Base-by-base conservation (phyloP, 805 yeast species). In the Candida corydali region DNA sequence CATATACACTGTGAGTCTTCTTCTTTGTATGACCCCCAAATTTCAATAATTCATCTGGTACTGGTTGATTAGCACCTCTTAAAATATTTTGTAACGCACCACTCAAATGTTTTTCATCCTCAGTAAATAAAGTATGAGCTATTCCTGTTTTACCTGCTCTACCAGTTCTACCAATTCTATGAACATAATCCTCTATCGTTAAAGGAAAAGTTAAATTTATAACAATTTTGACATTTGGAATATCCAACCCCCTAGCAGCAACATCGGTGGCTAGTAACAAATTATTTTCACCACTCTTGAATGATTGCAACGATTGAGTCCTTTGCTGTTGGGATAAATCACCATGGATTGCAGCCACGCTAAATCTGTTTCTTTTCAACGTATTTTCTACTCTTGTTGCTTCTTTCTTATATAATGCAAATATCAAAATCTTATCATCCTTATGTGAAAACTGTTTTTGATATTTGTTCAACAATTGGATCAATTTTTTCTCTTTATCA, bases 11-110 rank as follows among this genome's bases (percentile, higher is more conserved):
- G 57, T 93, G 98, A 46, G 87, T 89, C 71, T 93, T 93, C 82
- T 89, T 91, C 66, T 93, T 93, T 8, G 98, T 93, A 64, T 93
- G 98, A 5, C 96, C 88, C 33, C 99, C 99, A 51, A 91, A 93
- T 61, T 89, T 91, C 57, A 86, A 73, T 55, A 93, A 70, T 39
- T 88, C 98, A 36, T 86, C 96, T 7, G 99, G 99, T 41, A 93
- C 98, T 1, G 82, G 81, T 67, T 93, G 98, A 61, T 82, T 78
- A 15, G 98, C 98, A 47, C 94, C 96, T 48, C 95, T 76, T 51
- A 93, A 70, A 28, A 93, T 89, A 57, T 93, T 93, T 65, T 86
- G 82, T 49, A 93, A 70, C 3, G 95, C 97, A 45, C 98, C 98
- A 41, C 95, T 83, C 36, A 93, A 73, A 61, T 91, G 98, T 61